phyloP scores from a whole-genome alignment of 140 eudicot species.

The Stevia rebaudiana region DNA sequence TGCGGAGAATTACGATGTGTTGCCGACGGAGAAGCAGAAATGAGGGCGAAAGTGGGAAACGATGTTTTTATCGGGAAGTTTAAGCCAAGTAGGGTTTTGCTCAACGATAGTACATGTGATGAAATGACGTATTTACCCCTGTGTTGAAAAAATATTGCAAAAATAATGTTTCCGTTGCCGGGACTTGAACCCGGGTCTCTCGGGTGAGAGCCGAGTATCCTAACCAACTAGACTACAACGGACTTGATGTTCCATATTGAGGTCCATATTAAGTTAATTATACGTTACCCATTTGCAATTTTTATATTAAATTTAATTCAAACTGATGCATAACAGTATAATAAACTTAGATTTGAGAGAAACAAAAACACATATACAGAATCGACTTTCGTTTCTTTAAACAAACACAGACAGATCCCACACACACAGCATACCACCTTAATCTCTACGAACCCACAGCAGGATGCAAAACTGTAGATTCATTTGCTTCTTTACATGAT shows the following conservation, averaged over 20 bases:
- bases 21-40: conserved; percentile 9
- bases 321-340: too few relatives aligned
- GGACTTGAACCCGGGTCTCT: conserved; percentile 99
- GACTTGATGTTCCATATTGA: too few relatives aligned
- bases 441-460: conserved; percentile 39
- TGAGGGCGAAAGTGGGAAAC: not conserved
- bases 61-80: conserved; percentile 14
- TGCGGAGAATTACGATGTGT: conserved; percentile 15
- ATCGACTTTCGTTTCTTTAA: conserved; percentile 9
- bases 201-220: conserved; percentile 99
- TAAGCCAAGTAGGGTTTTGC: conserved; percentile 24
- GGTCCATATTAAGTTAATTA: too few relatives aligned
- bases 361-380: conserved; percentile 29
- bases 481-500: conserved; percentile 67
- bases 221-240: conserved; percentile 99
- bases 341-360: conserved; percentile 16
- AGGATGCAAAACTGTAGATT: conserved; percentile 57
- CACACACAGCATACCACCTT: not conserved
- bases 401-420: conserved; percentile 4
- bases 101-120: not conserved
- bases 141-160: not conserved
- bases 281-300: too few relatives aligned
- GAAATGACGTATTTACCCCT: conserved; percentile 10
- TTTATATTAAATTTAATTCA: too few relatives aligned
- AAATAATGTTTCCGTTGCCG: conserved; percentile 68